Evolutionary conservation across 352 stramenopile genomes (phyloP), one percentile per base, ranked within the genome.

Genomic region (Phytopythium litorale): DNA sequence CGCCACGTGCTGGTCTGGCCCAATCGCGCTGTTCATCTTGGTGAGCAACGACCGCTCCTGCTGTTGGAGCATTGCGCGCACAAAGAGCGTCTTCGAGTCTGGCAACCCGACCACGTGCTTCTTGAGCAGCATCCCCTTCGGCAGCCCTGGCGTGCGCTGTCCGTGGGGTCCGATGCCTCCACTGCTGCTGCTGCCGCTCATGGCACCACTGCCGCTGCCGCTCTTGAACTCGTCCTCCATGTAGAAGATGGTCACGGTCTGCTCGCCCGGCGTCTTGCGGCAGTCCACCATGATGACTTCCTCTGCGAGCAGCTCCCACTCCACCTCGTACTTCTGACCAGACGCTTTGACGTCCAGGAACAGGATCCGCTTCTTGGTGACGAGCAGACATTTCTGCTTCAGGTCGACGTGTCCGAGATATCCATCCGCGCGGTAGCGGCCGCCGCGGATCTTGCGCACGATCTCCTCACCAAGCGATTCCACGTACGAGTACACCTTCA

Each of bases 401-500:
- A 93, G 60, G 40, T 93, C 81, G 4, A 94, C 74, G 52, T 96
- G 84, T 16, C 87, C 87, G 30, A 96, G 54, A 53, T 96, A 96
- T 35, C 85, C 84, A 59, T 96, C 87, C 19, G 59, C 64, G 42
- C 85, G 84, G 50, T 92, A 92, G n/a, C 82, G 76, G 13, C 83
- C 85, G 49, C 84, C 85, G 13, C 80, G 79, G 8, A 96, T 75
- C 53, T 91, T 92, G 48, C 82, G 73, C 38, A 94, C 84, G 54
- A 96, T 86, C 58, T 96, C 87, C 68, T 96, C 87, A 2, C 87
- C 87, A n/a, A 92, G 76, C 2, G 87, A 91, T 57, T 96, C 84
- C 28, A 96, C 79, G 56, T 94, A 96, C 40, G 87, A 96, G 56
- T 93, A 96, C 3, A 89, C 76, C 51, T 92, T 96, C 7, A 96